Percentiles rank a stretch among this genome's conserved stretches.
phyloP scores from a whole-genome alignment of 1,139 yeast genomes.

The Saccharomyces pastorianus region DNA sequence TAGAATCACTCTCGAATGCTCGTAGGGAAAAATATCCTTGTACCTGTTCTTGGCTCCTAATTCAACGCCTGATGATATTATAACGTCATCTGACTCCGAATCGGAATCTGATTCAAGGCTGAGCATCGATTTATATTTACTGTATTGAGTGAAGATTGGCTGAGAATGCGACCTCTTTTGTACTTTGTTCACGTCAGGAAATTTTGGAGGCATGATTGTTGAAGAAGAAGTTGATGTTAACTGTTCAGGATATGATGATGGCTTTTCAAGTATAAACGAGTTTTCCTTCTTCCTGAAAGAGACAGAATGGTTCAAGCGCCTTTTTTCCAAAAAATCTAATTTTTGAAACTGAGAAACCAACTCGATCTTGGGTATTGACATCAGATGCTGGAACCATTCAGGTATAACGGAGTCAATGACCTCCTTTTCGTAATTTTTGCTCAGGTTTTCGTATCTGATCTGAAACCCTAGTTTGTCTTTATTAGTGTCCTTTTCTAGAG shows the following conservation, averaged over 20 bases:
- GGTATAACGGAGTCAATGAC: slow-evolving; percentile 30
- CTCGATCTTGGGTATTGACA: slow-evolving; percentile 26
- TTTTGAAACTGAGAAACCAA: slow-evolving; percentile 34
- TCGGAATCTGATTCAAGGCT: slow-evolving; percentile 10
- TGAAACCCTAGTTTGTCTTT: slow-evolving; percentile 24
- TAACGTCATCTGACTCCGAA: slow-evolving; percentile 29
- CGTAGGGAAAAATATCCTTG: slow-evolving; percentile 73
- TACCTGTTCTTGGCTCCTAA: slow-evolving; percentile 69
- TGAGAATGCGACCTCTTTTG: slow-evolving; percentile 21
- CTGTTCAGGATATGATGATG: not conserved
- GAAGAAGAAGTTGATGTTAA: not conserved
- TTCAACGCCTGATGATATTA: slow-evolving; percentile 65
- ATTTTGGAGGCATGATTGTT: not conserved
- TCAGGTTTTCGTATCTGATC: slow-evolving; percentile 17
- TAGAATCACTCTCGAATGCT: slow-evolving; percentile 58
- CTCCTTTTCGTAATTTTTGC: slow-evolving; percentile 10
- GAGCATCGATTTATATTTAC: not conserved
- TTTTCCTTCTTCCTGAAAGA: slow-evolving; percentile 1
- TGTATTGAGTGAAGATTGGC: slow-evolving; percentile 9
- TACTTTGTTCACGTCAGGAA: not conserved
- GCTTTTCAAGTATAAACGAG: not conserved
- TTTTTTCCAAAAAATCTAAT: slow-evolving; percentile 36
- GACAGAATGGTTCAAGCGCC: slow-evolving; percentile 32
- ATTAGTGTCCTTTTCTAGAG: slow-evolving; percentile 3
- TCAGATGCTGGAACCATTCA: slow-evolving; percentile 33